Base-by-base conservation (phyloP, 2,329 filamentous ascomycete species). In the Emmonsiellopsis sp. region DNA sequence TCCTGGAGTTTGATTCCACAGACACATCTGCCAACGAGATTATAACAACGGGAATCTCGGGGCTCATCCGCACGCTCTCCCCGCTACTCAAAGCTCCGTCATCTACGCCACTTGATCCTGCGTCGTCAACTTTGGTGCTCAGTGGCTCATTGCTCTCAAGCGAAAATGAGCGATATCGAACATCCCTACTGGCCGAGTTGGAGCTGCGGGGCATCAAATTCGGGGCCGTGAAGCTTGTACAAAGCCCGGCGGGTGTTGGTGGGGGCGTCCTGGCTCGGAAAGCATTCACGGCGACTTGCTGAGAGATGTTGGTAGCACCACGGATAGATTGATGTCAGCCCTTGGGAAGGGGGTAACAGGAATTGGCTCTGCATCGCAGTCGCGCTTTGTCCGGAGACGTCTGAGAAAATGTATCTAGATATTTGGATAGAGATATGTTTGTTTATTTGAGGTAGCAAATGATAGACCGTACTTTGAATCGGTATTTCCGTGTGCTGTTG, bases 61-160 rank as follows among this genome's bases (percentile, higher is more conserved):
- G 32, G 11, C 49, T 52, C 6, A 42, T 46, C 8, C 43, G 49
- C n/a, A 48, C 11, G 21, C 5, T 49, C 17, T 14, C 4, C 10
- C 53, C 36, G 17, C 34, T 55, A 2, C 6, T 52, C 36, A 33
- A 5, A 17, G 31, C 13, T 21, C 13, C 43, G 11, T 32, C 43
- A 2, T 48, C 17, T 31, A 9, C 43, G 13, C 32, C 51, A 17
- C 36, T 39, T 31, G 21, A 48, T 32, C 31, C 40, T 21, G 33
- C 40, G 9, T 34, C 10, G 4, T 48, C 49, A 9, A 55, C 46
- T 34, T 13, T 53, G 17, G 39, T 53, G 7, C 40, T 53, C 11
- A 42, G 51, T 14, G 51, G 54, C 2, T 44, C 50, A n/a, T 31
- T 55, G 17, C n/a, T 55, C 10, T 32, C 42, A n/a, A 49, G 39